These are phyloP conservation scores for Chamaecyparis obtusa DNA, from an alignment of 75 land plant genomes.

Conservation along the genomic window DNA sequence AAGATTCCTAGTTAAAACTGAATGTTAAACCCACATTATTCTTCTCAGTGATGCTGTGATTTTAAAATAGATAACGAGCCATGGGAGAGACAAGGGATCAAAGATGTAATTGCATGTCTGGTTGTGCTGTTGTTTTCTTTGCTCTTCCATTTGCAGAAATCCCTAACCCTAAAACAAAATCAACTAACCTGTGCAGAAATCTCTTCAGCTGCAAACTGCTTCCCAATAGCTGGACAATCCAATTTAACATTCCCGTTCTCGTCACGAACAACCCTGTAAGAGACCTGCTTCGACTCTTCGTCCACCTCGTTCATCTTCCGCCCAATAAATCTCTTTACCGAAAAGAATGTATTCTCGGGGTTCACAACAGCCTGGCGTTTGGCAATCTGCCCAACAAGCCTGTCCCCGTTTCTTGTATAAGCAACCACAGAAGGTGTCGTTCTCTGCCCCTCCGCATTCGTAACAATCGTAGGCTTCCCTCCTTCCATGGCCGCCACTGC, in stretches of 20 bases:
- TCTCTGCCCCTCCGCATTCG: slow-evolving; percentile 66
- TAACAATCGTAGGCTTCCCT: slow-evolving; percentile 67
- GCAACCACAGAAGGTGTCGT: slow-evolving; percentile 76
- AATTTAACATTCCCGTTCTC: slow-evolving; percentile 85
- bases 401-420: slow-evolving; percentile 59
- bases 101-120: no score
- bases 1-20: no score
- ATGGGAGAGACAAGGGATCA: no score
- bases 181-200: slow-evolving; percentile 60
- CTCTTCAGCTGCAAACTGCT: slow-evolving; percentile 83
- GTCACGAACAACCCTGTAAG: slow-evolving; percentile 61
- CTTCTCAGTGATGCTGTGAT: no score
- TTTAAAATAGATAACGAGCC: no score
- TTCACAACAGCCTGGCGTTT: slow-evolving; percentile 78
- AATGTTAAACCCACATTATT: no score
- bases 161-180: not conserved
- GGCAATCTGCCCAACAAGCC: slow-evolving; percentile 66
- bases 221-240: slow-evolving; percentile 84
- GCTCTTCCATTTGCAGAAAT: no score
- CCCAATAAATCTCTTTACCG: slow-evolving; percentile 72
- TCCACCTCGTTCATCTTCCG: slow-evolving; percentile 69
- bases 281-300: slow-evolving; percentile 78
- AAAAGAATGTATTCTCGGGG: slow-evolving; percentile 67
- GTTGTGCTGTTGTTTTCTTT: no score
- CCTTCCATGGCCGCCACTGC: slow-evolving; percentile 81